Conservation (phyloP, 305 asterid species). For the Fraxinus baroniana region DNA sequence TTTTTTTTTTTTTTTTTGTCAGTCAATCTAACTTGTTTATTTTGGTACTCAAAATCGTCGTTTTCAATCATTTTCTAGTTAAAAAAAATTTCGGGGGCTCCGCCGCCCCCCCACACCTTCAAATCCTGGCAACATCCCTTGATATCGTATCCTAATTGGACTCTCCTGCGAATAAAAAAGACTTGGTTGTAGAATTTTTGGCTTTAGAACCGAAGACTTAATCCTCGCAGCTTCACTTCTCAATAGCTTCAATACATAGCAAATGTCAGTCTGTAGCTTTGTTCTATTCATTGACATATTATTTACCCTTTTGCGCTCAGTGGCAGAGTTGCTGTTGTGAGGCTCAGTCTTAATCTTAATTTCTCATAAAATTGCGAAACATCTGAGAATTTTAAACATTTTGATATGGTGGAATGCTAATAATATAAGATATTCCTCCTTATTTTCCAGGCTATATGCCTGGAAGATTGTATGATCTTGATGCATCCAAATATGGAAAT, state of each 20-base stretch:
- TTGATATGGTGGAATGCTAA: background rate
- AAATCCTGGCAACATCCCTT: background rate
- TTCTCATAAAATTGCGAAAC: background rate
- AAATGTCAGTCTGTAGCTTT: background rate
- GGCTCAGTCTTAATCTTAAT: background rate
- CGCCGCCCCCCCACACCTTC: too few relatives aligned
- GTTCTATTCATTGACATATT: background rate
- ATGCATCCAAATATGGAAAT: slow-evolving; percentile 72
- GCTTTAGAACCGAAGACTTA: background rate
- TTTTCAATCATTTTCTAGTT: too few relatives aligned
- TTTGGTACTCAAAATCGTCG: too few relatives aligned
- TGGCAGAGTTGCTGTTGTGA: background rate
- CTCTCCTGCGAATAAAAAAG: background rate
- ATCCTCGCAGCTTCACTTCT: background rate
- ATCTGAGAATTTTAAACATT: background rate
- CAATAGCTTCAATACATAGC: background rate
- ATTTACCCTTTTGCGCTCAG: background rate
- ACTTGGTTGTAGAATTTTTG: background rate
- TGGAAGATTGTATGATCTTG: slow-evolving; percentile 73
- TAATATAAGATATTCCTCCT: background rate
- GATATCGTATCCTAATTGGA: background rate
- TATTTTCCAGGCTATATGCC: slow-evolving; percentile 61
- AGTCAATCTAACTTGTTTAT: too few relatives aligned
- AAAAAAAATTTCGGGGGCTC: too few relatives aligned
- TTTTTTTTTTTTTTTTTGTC: too few relatives aligned